Evolutionary conservation across 1,284 basidiomycete genomes (phyloP), one percentile per base, ranked within the genome.

Genomic region (Stereum hirsutum): DNA sequence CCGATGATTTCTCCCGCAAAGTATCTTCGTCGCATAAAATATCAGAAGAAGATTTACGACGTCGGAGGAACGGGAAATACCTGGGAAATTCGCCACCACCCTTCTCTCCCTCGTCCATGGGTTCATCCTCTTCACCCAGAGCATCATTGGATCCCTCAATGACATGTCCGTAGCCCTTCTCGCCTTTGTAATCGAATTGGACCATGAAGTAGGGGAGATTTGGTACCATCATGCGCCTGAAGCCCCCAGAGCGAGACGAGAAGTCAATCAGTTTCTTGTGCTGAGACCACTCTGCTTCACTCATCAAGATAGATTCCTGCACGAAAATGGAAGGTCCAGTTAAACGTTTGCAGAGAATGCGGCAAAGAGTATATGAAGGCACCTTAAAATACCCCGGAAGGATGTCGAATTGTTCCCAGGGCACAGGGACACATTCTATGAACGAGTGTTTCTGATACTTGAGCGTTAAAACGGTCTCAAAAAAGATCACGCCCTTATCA

Each of bases 181-280:
- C 91, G 24, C 95, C 94, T 56, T 92, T 94, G 66, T 99, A 78
- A 64, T 99, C 96, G 65, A 94, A 99, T 55, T 92, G 89, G 1
- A 99, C 88, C 85, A 94, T 94, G 59, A 99, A 99, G 66, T 99
- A 99, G 0, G 96, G 96, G 34, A 99, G 65, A 54, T 97, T 93
- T 2, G 94, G 82, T 5, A 99, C 95, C 81, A 99, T 88, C 28
- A 88, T 81, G 1, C 92, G 75, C 37, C 92, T 70, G 68, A 96
- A 96, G 4, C 91, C 91, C 19, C 91, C 91, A 0, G 90, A 88
- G 2, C 92, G 75, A 6, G 78, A 64, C 2, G 86, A 79, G 58
- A 99, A 99, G 57, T 95, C 87, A 50, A 99, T 97, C 39, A 98
- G 68, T 59, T 98, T 97, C 58, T 89, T 89, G 66, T 99, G 92